Conservation (phyloP, 1,284 basidiomycete species). For the Coniophora puteana region DNA sequence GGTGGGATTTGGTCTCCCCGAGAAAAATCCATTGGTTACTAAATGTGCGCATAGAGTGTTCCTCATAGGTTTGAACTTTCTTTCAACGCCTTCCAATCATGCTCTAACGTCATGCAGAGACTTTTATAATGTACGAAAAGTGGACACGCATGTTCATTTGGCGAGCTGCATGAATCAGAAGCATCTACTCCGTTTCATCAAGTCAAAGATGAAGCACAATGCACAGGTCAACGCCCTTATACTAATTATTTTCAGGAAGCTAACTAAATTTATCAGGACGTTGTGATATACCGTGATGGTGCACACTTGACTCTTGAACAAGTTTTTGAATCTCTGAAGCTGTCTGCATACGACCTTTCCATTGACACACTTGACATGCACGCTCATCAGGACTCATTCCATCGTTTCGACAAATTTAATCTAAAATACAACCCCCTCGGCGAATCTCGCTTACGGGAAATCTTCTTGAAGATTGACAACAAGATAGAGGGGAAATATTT, state of each 20-base stretch:
- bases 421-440: conserved; percentile 94
- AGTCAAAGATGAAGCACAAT: conserved; percentile 89
- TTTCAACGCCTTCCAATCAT: conserved; percentile 4
- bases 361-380: conserved; percentile 99
- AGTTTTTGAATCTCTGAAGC: conserved; percentile 93
- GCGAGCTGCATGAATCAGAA: conserved; percentile 99
- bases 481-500: conserved; percentile 89
- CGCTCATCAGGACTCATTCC: conserved; percentile 96
- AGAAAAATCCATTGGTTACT: neutral
- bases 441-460: conserved; percentile 92
- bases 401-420: conserved; percentile 97
- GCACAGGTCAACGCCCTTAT: conserved; percentile 50
- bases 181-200: conserved; percentile 98
- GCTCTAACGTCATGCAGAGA: conserved; percentile 54
- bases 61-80: conserved; percentile 23
- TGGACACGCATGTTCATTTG: conserved; percentile 98
- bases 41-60: conserved; percentile 48
- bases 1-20: too few species aligned
- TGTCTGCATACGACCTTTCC: conserved; percentile 96
- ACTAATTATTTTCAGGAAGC: too few species aligned
- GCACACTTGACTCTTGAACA: conserved; percentile 86
- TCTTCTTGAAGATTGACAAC: conserved; percentile 99
- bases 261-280: conserved; percentile 68
- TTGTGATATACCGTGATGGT: conserved; percentile 94
- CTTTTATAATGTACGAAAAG: conserved; percentile 98